Evolutionary conservation across 768 basidiomycete species (phyloP), one percentile per base, ranked within the genome.

Genomic region (Russula abietina): DNA sequence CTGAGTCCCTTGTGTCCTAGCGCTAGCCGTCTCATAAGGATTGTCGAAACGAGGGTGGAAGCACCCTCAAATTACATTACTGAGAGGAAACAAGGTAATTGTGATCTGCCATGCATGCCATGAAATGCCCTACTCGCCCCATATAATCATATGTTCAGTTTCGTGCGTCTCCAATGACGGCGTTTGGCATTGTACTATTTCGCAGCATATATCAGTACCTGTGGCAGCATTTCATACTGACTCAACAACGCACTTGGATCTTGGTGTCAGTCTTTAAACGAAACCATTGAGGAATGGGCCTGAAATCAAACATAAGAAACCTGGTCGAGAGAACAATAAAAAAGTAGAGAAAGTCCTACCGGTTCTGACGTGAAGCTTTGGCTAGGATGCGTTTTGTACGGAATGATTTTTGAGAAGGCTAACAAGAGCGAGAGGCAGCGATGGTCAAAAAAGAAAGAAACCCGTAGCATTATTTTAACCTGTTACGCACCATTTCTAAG

Each of bases 371-470:
- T 65, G 81, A 76, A 65, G 93, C 93, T 84, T 98, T 99, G 75
- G 96, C 93, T 71, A 99, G 91, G 74, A 87, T 95, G 75, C 88
- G 87, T 83, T 99, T 99, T 75, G 90, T 94, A 74, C 91, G 84
- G 85, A 98, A 98, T 62, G 93, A 85, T 81, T 99, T 99, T 87
- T 98, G 93, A 75, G 96, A 98, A 78, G 96, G 96, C 96, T 98
- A 22, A 7, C 12, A 14, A 11, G 19, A 38, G 6, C 16, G 6
- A 2, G 6, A 2, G 3, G 14, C 1, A 36, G 14, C 49, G 5
- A 49, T 36, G 7, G 17, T 38, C n/a, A 12, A 36, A 2, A 28
- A 24, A 22, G 8, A 28, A 36, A 17, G 14, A 39, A 10, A 39
- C 6, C 8, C 7, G n/a, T n/a, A 30, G 26, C 26, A 24, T 16